Conservation (phyloP, 495 filamentous ascomycete species). For the Pyrenula massariospora region DNA sequence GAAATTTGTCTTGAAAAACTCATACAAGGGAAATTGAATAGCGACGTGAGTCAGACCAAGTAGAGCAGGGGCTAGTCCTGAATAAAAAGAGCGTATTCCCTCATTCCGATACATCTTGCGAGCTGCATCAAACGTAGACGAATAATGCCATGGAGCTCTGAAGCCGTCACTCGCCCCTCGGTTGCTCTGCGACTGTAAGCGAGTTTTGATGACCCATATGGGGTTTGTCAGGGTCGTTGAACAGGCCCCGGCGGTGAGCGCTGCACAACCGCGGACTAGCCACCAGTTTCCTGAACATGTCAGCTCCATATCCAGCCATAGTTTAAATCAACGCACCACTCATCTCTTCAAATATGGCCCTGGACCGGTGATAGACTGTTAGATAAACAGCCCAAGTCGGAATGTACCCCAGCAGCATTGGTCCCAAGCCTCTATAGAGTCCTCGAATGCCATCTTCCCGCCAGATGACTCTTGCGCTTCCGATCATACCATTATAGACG, state of each 20-base stretch:
- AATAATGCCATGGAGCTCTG: slow-evolving; percentile 80
- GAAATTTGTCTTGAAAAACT: slow-evolving; percentile 82
- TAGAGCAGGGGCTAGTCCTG: slow-evolving; percentile 82
- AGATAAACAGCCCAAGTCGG: slow-evolving; percentile 98
- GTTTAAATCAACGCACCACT: slow-evolving; percentile 51
- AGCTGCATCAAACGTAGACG: slow-evolving; percentile 73
- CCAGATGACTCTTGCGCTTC: slow-evolving; percentile 77
- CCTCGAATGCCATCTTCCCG: slow-evolving; percentile 76
- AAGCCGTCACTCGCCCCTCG: slow-evolving; percentile 37
- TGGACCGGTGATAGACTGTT: slow-evolving; percentile 83
- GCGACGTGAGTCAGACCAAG: slow-evolving; percentile 91
- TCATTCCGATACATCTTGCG: slow-evolving; percentile 90
- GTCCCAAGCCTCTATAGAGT: slow-evolving; percentile 86
- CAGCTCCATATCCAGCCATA: too few relatives aligned
- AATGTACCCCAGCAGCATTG: slow-evolving; percentile 88
- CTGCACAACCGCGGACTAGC: slow-evolving; percentile 57
- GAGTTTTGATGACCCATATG: slow-evolving; percentile 99
- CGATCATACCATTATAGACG: slow-evolving; percentile 74
- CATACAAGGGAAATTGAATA: slow-evolving; percentile 94
- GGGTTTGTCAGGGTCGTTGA: slow-evolving; percentile 96
- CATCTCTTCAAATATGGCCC: slow-evolving; percentile 54
- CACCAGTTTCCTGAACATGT: slow-evolving; percentile 45
- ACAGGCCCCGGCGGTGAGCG: slow-evolving; percentile 79
- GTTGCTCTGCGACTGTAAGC: slow-evolving; percentile 80
- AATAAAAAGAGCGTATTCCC: slow-evolving; percentile 86